Base-by-base conservation (phyloP, 805 yeast genomes). In the Diddensiella transvaalensis region DNA sequence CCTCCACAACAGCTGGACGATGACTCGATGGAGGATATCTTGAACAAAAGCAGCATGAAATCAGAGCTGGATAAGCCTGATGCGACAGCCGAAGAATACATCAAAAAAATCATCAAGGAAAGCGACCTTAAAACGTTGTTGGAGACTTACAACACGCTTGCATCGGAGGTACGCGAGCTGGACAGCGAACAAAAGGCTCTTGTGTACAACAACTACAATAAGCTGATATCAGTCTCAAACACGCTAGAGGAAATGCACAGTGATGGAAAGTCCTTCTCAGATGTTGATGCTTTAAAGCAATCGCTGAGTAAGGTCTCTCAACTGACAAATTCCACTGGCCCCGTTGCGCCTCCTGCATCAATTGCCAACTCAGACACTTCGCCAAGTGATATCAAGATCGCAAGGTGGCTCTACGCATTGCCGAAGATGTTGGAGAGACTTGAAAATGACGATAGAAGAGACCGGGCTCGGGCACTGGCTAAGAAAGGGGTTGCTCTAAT, bases 171-270 rank as follows among this genome's bases (percentile, higher is more conserved):
- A 11, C 55, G 61, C 17, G 57, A 62, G 6, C 58, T 67, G 22
- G 65, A 66, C 35, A 60, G 66, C 47, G 67, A 66, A 32, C 70
- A 67, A 44, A 68, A 68, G 52, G 67, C 70, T 21, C 58, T 67
- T 3, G 69, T 67, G 4, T 68, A 67, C 52, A 65, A 67, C 53
- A 67, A 67, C 51, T 67, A 67, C 55, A 60, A 63, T 33, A 65
- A 67, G 32, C 60, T 67, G 8, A 68, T 68, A 40, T 50, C 59
- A 8, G 68, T 67, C 13, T 60, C 68, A 6, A 64, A 62, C 30
- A 62, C 66, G 15, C 59, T 66, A 26, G 63, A 54, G 1, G 52
- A 55, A 18, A 53, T 62, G 43, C 55, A 57, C 22, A 44, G 44
- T 3, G 36, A 37, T 15, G 32, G 32, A 18, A 29, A 29, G 17